Base-by-base conservation (phyloP, 306 rosid species). In the Quercus suber region DNA sequence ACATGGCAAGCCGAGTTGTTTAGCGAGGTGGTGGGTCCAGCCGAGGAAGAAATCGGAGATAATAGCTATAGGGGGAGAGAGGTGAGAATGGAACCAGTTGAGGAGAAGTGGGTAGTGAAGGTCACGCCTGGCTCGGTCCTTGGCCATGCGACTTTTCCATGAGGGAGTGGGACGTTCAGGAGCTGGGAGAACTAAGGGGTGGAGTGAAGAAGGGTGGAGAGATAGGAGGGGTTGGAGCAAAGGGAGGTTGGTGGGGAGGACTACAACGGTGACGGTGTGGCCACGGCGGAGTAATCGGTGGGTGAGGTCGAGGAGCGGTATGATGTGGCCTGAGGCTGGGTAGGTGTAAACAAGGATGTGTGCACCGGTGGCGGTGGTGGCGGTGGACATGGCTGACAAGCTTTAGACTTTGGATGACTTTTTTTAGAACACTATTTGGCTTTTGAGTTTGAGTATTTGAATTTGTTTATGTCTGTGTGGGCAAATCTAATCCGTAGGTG, bases 31-130 rank as follows among this genome's bases (percentile, higher is more conserved):
- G 69, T 49, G 80, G 76, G 92, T 84, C 92, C 92, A 86, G 25
- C 79, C 89, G 23, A 89, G 81, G 64, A 89, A 82, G 77, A 82
- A 86, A 27, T 86, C 89, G 7, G 89, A 89, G 15, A 89, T 57
- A 37, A 89, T 73, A 9, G 84, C 89, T 0, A 78, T 23, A 23
- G 90, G 87, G 0, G 86, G 83, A 3, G 63, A 79, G 82, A 73
- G 65, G 14, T 82, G 89, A 53, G 84, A 18, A n/a, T 12, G 73
- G 12, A 77, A 86, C 89, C 86, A 89, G 0, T 78, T 19, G 2
- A 86, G 45, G 7, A 89, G 60, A 3, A 80, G 14, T 0, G 86
- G 86, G 71, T 73, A 73, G 79, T 89, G 87, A 23, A 63, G 56
- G 0, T 82, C 68, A 21, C 86, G 81, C 83, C 73, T 78, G 82